A percentile compares a stretch with the other conserved stretches of the same genome.
Conservation (phyloP, 257 asterid species). For the Rubia yunnanensis region DNA sequence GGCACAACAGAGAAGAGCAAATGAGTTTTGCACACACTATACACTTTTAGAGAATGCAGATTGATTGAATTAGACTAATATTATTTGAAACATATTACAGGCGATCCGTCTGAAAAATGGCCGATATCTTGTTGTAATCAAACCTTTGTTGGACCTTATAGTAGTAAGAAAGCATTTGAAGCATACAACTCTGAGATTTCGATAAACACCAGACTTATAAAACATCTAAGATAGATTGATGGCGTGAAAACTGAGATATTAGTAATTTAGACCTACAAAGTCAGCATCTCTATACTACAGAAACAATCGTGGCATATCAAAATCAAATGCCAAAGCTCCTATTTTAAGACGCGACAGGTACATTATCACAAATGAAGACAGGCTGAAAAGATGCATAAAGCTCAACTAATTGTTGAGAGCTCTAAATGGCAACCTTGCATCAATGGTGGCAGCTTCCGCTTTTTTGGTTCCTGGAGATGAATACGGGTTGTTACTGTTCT, state of each 20-base stretch:
- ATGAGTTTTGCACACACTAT: background rate
- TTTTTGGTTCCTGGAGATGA: conserved; percentile 36
- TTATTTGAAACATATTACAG: background rate
- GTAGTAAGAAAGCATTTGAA: background rate
- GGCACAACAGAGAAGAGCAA: conserved; percentile 3
- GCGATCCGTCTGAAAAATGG: background rate
- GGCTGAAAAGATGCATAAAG: background rate
- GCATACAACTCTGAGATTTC: too few species aligned
- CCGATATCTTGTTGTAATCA: background rate
- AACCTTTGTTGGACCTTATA: background rate
- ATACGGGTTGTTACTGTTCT: conserved; percentile 30
- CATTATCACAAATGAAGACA: background rate
- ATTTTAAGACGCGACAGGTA: background rate
- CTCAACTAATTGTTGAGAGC: conserved; percentile 38
- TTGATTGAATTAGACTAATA: background rate
- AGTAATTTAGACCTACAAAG: background rate
- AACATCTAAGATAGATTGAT: background rate
- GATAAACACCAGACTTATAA: background rate
- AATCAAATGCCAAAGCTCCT: background rate
- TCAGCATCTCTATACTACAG: background rate
- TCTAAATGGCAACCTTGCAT: conserved; percentile 63
- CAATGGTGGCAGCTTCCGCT: conserved; percentile 38
- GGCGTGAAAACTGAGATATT: background rate
- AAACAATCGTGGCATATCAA: background rate
- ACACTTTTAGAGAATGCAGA: background rate